Evolutionary conservation across 2,329 filamentous ascomycete species (phyloP), one percentile per base, ranked within the genome.

Genomic region (Cadophora malorum): DNA sequence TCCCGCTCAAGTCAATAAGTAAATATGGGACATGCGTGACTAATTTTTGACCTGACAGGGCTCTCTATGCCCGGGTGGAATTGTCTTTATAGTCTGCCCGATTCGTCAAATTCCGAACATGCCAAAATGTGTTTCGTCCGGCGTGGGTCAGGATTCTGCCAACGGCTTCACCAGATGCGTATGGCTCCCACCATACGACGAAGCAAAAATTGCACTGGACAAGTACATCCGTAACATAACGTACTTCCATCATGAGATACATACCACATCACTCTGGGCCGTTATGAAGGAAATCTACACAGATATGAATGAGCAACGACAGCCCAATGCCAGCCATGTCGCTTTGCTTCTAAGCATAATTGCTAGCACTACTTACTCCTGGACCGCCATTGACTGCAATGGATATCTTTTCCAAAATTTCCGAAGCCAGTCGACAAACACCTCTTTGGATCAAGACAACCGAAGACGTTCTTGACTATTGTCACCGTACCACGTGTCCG

Each of bases 381-480:
- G 70, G 70, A 53, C 61, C 21, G 45, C 35, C 16, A 16, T 28
- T 7, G 70, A 71, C 61, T 62, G 55, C 45, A 47, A 50, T 4
- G 28, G 47, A 33, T 35, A 28, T 21, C 25, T 71, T 71, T 71
- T 64, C 41, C 65, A 9, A 59, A 9, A 33, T 19, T 23, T n/a
- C 70, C 56, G 74, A 76, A 53, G 78, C 78, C 21, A 74, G 75
- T 64, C 64, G 49, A 0, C 76, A 78, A 67, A 71, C 76, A 1
- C 58, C 69, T 0, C 50, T 68, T 9, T 81, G 78, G 78, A 68
- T 77, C 49, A 76, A 74, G 65, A 69, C 74, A 38, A 67, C 75
- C 4, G 70, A 79, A 47, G 78, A 80, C 31, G 52, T 80, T 5
- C 65, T 80, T 3, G 76, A 80, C 47, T 75, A 76, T 60, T 73